Conservation (phyloP, 225 moss, liverwort and hornwort species). For the Thuidium tamariscinum region DNA sequence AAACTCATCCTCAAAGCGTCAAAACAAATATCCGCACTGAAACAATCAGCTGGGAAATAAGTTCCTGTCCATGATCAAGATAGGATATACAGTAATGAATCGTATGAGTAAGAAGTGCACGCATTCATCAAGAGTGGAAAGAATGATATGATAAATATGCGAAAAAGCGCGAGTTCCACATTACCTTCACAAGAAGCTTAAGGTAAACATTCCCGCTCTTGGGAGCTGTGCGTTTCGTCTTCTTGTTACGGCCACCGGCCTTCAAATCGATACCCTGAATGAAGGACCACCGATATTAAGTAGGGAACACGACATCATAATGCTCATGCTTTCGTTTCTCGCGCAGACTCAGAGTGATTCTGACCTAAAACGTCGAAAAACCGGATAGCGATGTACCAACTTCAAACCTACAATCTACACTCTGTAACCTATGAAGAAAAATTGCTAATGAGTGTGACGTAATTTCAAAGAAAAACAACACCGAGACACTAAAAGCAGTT, state of each 20-base stretch:
- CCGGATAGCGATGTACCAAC: neutral
- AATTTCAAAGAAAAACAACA: neutral
- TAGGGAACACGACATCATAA: neutral
- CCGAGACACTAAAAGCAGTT: neutral
- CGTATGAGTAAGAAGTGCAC: neutral
- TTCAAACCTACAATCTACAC: neutral
- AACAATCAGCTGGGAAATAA: neutral
- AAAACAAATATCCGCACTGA: neutral
- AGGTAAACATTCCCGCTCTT: slow-evolving; percentile 75
- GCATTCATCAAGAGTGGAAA: neutral
- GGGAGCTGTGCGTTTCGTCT: slow-evolving; percentile 65
- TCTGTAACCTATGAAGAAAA: neutral
- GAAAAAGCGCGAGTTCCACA: neutral
- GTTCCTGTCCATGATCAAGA: neutral
- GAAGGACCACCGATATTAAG: neutral
- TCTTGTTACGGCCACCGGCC: slow-evolving; percentile 87
- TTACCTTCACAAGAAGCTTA: slow-evolving; percentile 66
- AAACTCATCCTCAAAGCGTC: neutral
- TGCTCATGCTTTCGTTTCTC: neutral
- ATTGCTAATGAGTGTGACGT: too few relatives aligned
- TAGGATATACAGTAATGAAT: neutral
- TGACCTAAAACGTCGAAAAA: neutral
- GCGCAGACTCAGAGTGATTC: neutral
- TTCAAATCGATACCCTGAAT: slow-evolving; percentile 75
- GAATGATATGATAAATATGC: neutral